phyloP scores from a whole-genome alignment of 1,139 yeast genomes.

The Groenewaldozyma auringiensis region DNA sequence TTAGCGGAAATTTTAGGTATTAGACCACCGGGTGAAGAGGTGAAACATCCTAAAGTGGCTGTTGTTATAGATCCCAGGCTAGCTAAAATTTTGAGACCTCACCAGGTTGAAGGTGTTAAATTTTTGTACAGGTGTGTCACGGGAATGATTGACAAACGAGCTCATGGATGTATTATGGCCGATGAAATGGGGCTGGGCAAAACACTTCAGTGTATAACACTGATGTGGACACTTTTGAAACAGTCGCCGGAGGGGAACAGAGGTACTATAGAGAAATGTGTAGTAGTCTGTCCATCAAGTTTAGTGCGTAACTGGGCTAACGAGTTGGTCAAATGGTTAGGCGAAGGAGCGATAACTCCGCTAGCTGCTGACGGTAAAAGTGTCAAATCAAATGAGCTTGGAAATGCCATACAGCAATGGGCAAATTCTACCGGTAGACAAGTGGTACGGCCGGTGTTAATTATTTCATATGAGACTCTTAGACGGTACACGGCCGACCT shows the following conservation, averaged over 20 bases:
- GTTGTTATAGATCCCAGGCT: slow-evolving; percentile 92
- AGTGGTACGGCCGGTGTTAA: slow-evolving; percentile 86
- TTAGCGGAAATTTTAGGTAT: slow-evolving; percentile 80
- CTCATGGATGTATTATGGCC: slow-evolving; percentile 98
- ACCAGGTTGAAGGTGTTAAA: slow-evolving; percentile 92
- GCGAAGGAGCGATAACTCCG: slow-evolving; percentile 82
- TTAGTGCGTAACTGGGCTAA: slow-evolving; percentile 97
- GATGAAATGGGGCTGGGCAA: slow-evolving; percentile 99
- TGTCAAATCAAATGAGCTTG: slow-evolving; percentile 44
- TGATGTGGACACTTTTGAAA: slow-evolving; percentile 86
- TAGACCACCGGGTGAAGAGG: slow-evolving; percentile 43
- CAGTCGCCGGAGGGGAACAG: slow-evolving; percentile 83
- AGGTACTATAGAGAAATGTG: slow-evolving; percentile 78
- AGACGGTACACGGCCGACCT: slow-evolving; percentile 77
- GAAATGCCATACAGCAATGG: slow-evolving; percentile 72
- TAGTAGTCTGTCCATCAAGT: slow-evolving; percentile 93
- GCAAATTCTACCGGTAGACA: slow-evolving; percentile 82
- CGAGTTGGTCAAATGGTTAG: slow-evolving; percentile 92
- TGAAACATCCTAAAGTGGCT: slow-evolving; percentile 54
- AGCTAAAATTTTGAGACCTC: slow-evolving; percentile 83
- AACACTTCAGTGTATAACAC: slow-evolving; percentile 84
- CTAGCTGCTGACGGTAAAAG: slow-evolving; percentile 87
- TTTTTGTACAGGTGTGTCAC: slow-evolving; percentile 85
- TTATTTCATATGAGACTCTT: slow-evolving; percentile 91
- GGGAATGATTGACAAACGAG: slow-evolving; percentile 77